Percentiles rank a stretch among this genome's conserved stretches.
Evolutionary conservation across 257 asterid genomes (phyloP).

Genomic region (Penstemon newberryi): DNA sequence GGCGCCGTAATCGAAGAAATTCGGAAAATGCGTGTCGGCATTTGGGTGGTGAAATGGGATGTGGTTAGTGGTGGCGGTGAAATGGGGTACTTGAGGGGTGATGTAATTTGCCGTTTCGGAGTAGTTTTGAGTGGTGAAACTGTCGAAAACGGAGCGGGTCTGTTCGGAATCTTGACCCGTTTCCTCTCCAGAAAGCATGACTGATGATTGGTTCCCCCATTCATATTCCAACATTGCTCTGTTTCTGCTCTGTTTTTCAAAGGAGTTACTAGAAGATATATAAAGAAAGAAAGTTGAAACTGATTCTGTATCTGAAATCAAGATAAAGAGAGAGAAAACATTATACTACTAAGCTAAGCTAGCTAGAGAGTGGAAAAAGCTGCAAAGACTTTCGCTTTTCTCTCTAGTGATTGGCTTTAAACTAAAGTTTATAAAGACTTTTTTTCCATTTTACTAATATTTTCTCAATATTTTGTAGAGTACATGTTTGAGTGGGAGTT

Average conservation of each 20-base stretch:
- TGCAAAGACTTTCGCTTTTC: conserved; percentile 50
- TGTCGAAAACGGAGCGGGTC: conserved; percentile 52
- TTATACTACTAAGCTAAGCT: too few species aligned
- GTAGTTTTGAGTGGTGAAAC: conserved; percentile 43
- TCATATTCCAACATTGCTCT: conserved; percentile 77
- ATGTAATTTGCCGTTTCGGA: conserved; percentile 30
- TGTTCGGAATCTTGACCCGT: conserved; percentile 48
- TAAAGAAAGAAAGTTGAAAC: conserved; percentile 24
- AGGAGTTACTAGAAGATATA: not conserved
- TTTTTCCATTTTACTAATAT: conserved; percentile 28
- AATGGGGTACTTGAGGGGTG: conserved; percentile 14
- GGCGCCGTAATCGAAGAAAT: conserved; percentile 48
- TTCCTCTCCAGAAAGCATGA: conserved; percentile 69
- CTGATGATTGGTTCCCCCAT: conserved; percentile 77
- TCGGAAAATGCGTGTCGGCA: conserved; percentile 33
- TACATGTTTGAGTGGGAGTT: conserved; percentile 35
- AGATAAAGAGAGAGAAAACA: conserved; percentile 27
- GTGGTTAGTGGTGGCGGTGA: conserved; percentile 40
- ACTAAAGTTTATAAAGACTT: conserved; percentile 19
- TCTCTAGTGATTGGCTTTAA: conserved; percentile 28
- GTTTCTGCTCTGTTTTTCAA: not conserved
- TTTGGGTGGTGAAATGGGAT: conserved; percentile 33
- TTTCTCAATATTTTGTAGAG: conserved; percentile 11
- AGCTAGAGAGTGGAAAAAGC: conserved; percentile 46
- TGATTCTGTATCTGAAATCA: conserved; percentile 41